Conservation (phyloP, 805 yeast genomes). For the Brettanomyces custersianus region DNA sequence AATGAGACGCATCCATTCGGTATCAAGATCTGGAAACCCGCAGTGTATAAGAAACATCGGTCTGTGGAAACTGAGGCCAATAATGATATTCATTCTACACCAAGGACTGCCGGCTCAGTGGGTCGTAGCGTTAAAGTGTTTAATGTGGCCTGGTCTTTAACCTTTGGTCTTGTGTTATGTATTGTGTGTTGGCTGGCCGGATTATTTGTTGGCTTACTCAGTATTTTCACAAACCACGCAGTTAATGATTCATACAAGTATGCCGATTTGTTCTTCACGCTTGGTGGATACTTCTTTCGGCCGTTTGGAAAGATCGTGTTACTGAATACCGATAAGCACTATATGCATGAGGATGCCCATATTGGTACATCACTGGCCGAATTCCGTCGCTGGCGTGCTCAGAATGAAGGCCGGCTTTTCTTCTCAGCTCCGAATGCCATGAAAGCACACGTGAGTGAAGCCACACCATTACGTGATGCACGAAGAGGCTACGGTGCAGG, state of each 20-base stretch:
- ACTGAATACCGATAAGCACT: constrained; percentile 67
- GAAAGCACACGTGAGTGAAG: constrained; percentile 1
- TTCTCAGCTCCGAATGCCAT: constrained; percentile 52
- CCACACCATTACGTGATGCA: neutral
- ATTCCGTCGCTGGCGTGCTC: constrained; percentile 81
- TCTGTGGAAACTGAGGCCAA: constrained; percentile 89
- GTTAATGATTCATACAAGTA: constrained; percentile 47
- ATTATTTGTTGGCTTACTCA: constrained; percentile 33
- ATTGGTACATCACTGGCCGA: constrained; percentile 82
- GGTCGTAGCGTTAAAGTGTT: constrained; percentile 56
- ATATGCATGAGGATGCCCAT: constrained; percentile 76
- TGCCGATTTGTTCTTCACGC: constrained; percentile 45
- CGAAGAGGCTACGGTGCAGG: neutral
- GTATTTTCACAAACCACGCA: constrained; percentile 36
- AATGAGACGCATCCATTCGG: constrained; percentile 97
- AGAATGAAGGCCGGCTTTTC: constrained; percentile 68
- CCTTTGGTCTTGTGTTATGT: constrained; percentile 61
- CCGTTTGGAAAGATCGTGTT: constrained; percentile 92
- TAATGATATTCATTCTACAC: constrained; percentile 80
- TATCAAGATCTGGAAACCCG: constrained; percentile 98
- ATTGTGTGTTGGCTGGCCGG: constrained; percentile 44
- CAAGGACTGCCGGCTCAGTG: constrained; percentile 39
- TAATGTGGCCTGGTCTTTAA: constrained; percentile 63
- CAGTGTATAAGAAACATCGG: constrained; percentile 84
- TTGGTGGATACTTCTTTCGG: constrained; percentile 64